Base-by-base conservation (phyloP, 2,329 filamentous ascomycete genomes). In the Hypoxylon sp. region DNA sequence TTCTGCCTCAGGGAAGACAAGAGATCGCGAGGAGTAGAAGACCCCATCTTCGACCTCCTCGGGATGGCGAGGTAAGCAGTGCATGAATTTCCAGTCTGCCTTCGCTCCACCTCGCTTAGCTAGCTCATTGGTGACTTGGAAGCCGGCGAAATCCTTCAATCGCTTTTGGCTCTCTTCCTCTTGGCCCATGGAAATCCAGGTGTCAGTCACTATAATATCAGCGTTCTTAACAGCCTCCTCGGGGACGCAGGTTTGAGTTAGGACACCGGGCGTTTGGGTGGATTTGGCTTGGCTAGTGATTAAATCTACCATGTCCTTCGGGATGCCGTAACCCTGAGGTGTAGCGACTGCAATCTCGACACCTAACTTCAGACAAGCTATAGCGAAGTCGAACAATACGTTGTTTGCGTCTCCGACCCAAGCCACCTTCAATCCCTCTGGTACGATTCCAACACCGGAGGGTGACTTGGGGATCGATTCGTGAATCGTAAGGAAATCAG, bases 361-460 rank as follows among this genome's bases (percentile, higher is more conserved):
- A 50, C 96, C 96, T 74, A 95, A 87, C 83, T 98, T 98, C 74
- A 92, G 84, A 63, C 92, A 94, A 44, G 88, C 94, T 73, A 96
- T 95, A 53, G 94, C 94, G 59, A 98, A 86, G 78, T 99, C 95
- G 77, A 94, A 98, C 24, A 98, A 88, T 29, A 99, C 95, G 75
- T 99, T 99, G 83, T 98, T 99, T 10, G 94, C 94, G 78, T 99
- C 95, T 58, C 95, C 95, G 50, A 99, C 86, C 96, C 96, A 99
- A 14, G 96, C 95, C 68, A 98, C 88, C 82, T 97, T 98, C 75
- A 97, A 81, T 0, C 94, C 93, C 73, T 93, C 88, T 3, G 97
- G 84, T 1, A 93, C 92, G 6, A 97, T 85, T 29, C 75, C 70
- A 1, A 72, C 70, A 37, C 80, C 77, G 0, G 78, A 56, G 3